Evolutionary conservation across 2,329 filamentous ascomycete genomes (phyloP).

Genomic region (Exserohilum turcica): DNA sequence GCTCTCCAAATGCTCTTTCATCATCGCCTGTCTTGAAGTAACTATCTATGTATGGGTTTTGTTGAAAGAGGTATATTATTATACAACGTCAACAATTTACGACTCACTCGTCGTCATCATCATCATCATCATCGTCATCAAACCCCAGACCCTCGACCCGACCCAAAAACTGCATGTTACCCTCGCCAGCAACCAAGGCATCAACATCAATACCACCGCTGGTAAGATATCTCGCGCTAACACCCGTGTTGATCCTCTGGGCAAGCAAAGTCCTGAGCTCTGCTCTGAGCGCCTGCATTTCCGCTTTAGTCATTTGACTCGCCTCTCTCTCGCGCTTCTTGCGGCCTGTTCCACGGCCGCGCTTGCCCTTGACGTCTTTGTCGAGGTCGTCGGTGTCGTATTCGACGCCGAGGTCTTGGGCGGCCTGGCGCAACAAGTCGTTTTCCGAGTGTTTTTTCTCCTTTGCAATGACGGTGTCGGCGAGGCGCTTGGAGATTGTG

Average conservation of each 20-base stretch:
- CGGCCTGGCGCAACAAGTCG: slow-evolving; percentile 80
- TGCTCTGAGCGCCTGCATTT: slow-evolving; percentile 71
- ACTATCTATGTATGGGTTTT: too few relatives aligned
- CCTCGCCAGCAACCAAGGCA: slow-evolving; percentile 64
- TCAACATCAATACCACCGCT: slow-evolving; percentile 83
- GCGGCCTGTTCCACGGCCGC: slow-evolving; percentile 69
- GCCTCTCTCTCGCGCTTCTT: slow-evolving; percentile 77
- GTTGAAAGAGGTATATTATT: too few relatives aligned
- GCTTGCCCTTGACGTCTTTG: slow-evolving; percentile 61
- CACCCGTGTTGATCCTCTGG: slow-evolving; percentile 80
- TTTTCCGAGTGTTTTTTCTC: slow-evolving; percentile 85
- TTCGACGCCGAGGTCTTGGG: slow-evolving; percentile 91
- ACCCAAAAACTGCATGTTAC: slow-evolving; percentile 70
- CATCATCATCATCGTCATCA: slow-evolving; percentile 23
- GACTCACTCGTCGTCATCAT: neutral
- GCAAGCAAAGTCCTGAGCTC: slow-evolving; percentile 73
- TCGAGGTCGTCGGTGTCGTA: slow-evolving; percentile 89
- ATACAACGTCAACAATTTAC: too few relatives aligned
- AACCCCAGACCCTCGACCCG: slow-evolving; percentile 55
- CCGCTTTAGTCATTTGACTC: slow-evolving; percentile 70
- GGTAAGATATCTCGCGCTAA: slow-evolving; percentile 85
- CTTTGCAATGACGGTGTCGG: slow-evolving; percentile 82
- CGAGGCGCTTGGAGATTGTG: slow-evolving; percentile 81
- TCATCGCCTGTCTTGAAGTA: too few relatives aligned
- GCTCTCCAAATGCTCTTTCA: too few relatives aligned